Evolutionary conservation across 2,329 filamentous ascomycete genomes (phyloP).

Genomic region (Laburnicola sp.): DNA sequence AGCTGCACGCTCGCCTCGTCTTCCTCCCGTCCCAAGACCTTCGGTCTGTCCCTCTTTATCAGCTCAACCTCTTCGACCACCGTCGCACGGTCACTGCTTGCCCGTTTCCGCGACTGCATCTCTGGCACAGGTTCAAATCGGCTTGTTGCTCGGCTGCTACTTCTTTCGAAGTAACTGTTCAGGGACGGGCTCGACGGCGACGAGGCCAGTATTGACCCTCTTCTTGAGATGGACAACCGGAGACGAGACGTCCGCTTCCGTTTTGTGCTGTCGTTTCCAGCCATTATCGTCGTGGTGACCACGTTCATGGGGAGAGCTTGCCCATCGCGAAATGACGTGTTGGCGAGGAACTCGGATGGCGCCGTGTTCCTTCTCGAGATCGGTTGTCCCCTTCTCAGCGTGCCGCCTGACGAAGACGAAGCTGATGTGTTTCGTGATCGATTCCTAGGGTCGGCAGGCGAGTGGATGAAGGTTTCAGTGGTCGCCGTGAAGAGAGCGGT

Average conservation of each 20-base stretch:
- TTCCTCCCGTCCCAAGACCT: neutral
- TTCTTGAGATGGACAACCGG: conserved; percentile 10
- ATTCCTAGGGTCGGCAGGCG: conserved; percentile 18
- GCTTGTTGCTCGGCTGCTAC: conserved; percentile 3
- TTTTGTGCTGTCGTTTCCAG: conserved; percentile 6
- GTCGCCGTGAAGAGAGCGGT: conserved; percentile 18
- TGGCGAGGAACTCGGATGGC: conserved; percentile 14
- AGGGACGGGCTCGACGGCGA: conserved; percentile 4
- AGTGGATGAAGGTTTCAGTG: conserved; percentile 19
- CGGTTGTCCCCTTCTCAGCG: conserved; percentile 8
- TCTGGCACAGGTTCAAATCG: conserved; percentile 4
- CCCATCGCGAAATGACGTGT: neutral
- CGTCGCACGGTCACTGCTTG: conserved; percentile 11
- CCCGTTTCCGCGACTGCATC: conserved; percentile 4
- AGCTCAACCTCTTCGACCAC: conserved; percentile 11
- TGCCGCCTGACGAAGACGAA: conserved; percentile 3
- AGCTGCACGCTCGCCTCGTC: neutral
- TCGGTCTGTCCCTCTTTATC: conserved; percentile 3
- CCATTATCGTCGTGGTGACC: conserved; percentile 12
- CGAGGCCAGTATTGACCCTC: neutral
- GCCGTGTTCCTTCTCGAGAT: conserved; percentile 19
- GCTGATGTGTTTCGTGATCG: conserved; percentile 7
- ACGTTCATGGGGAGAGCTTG: conserved; percentile 5
- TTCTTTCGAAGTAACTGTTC: neutral
- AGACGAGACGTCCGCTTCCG: conserved; percentile 10